phyloP scores from a whole-genome alignment of 805 yeast genomes.

The Brettanomyces sp. region DNA sequence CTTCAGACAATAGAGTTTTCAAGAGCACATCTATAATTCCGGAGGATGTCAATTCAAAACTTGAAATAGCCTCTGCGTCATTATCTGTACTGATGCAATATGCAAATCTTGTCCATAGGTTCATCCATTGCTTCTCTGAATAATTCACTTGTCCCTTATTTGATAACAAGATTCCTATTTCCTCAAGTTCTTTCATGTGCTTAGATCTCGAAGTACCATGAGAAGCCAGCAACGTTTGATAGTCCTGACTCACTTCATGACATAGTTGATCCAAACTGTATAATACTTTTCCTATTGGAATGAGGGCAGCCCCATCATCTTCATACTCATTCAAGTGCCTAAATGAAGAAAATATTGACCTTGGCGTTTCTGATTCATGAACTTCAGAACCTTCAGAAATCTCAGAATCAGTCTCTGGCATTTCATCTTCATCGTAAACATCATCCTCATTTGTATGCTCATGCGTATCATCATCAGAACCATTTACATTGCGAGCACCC shows the following conservation, averaged over 20 bases:
- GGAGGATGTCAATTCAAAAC: slow-evolving; percentile 67
- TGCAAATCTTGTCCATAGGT: slow-evolving; percentile 30
- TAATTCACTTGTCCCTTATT: slow-evolving; percentile 8
- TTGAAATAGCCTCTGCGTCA: slow-evolving; percentile 35
- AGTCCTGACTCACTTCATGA: slow-evolving; percentile 11
- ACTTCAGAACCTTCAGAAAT: slow-evolving; percentile 3
- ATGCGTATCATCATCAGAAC: slow-evolving; percentile 6
- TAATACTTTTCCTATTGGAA: slow-evolving; percentile 9
- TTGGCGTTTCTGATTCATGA: neutral
- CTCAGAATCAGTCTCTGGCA: slow-evolving; percentile 8
- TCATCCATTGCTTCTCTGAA: slow-evolving; percentile 24
- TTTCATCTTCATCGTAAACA: neutral
- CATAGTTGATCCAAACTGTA: slow-evolving; percentile 11
- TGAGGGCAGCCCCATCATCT: slow-evolving; percentile 13
- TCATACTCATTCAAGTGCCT: slow-evolving; percentile 12
- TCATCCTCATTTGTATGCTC: slow-evolving; percentile 1
- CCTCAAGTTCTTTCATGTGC: slow-evolving; percentile 22
- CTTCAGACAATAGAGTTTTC: slow-evolving; percentile 24
- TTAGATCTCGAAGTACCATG: slow-evolving; percentile 15
- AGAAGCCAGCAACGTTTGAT: slow-evolving; percentile 11
- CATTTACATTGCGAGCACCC: slow-evolving; percentile 21
- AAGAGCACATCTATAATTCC: slow-evolving; percentile 45
- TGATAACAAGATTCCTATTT: slow-evolving; percentile 18
- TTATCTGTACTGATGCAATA: slow-evolving; percentile 2
- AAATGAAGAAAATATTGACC: slow-evolving; percentile 3